A percentile compares a stretch with the other conserved stretches of the same genome.
phyloP scores from a whole-genome alignment of 306 rosid genomes.

The Fragaria iinumae region DNA sequence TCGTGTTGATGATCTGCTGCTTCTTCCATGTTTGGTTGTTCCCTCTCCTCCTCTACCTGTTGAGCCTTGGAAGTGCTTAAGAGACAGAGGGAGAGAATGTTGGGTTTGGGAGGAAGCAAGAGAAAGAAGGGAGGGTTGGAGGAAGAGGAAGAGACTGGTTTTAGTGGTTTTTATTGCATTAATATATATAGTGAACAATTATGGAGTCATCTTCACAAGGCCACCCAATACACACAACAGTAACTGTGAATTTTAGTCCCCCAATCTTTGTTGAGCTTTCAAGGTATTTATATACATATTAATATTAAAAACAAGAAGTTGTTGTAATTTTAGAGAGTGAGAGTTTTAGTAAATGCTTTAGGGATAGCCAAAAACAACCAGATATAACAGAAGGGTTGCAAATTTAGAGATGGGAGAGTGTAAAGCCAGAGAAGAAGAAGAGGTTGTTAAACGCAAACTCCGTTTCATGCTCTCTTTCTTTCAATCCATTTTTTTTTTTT shows the following conservation, averaged over 20 bases:
- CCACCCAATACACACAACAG: slow-evolving; percentile 53
- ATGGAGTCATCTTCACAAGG: slow-evolving; percentile 55
- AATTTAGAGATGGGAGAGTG: slow-evolving; percentile 52
- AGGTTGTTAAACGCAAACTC: slow-evolving; percentile 40
- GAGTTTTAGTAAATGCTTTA: slow-evolving; percentile 36
- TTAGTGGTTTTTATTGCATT: slow-evolving; percentile 15
- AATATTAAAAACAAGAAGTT: slow-evolving; percentile 6
- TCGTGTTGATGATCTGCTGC: neutral
- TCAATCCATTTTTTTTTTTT: neutral
- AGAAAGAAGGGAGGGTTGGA: slow-evolving; percentile 24
- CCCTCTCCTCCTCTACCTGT: slow-evolving; percentile 24
- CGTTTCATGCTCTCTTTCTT: slow-evolving; percentile 76
- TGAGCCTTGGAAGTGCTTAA: slow-evolving; percentile 11
- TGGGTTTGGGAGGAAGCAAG: slow-evolving; percentile 61
- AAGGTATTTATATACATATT: slow-evolving; percentile 4
- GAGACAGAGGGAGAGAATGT: slow-evolving; percentile 28
- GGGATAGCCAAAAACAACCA: slow-evolving; percentile 24
- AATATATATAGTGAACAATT: slow-evolving; percentile 19
- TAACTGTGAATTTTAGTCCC: slow-evolving; percentile 52
- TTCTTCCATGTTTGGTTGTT: slow-evolving; percentile 51
- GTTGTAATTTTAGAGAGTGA: slow-evolving; percentile 23
- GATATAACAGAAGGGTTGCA: slow-evolving; percentile 57
- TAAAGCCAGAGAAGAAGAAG: slow-evolving; percentile 23
- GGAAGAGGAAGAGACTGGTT: slow-evolving; percentile 7
- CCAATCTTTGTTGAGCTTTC: slow-evolving; percentile 14